Conservation (phyloP, 495 filamentous ascomycete species). For the Annulohypoxylon maeteangense region DNA sequence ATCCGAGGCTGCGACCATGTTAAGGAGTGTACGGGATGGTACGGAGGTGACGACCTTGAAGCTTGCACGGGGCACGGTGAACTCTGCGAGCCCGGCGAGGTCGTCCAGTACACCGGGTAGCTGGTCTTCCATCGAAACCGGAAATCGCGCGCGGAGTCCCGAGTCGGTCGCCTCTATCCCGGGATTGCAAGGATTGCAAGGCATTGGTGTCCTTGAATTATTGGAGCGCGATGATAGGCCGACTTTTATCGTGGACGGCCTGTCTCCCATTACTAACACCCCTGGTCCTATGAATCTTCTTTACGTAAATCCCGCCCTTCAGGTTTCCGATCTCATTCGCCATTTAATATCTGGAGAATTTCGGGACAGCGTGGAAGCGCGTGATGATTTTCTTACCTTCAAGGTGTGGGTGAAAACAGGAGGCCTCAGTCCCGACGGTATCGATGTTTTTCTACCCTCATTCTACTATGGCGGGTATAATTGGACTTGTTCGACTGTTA, state of each 20-base stretch:
- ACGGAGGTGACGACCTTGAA: constrained; percentile 70
- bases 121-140: constrained; percentile 56
- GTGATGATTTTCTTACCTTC: constrained; percentile 63
- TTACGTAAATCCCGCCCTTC: constrained; percentile 69
- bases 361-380: constrained; percentile 49
- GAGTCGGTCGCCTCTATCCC: constrained; percentile 54
- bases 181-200: constrained; percentile 60
- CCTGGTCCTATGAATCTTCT: constrained; percentile 64
- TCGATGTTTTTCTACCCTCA: constrained; percentile 59
- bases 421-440: constrained; percentile 56
- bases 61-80: constrained; percentile 69
- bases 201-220: constrained; percentile 70
- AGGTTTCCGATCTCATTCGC: constrained; percentile 57
- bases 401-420: constrained; percentile 69
- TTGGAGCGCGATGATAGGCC: constrained; percentile 74
- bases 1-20: constrained; percentile 66
- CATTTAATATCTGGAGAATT: constrained; percentile 60
- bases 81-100: constrained; percentile 58
- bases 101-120: constrained; percentile 61
- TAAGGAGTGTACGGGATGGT: constrained; percentile 63
- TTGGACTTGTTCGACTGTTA: constrained; percentile 73
- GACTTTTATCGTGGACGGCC: constrained; percentile 74
- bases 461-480: constrained; percentile 64
- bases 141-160: constrained; percentile 52
- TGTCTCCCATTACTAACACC: constrained; percentile 60